Base-by-base conservation (phyloP, 2,329 filamentous ascomycete species). In the Myriosclerotinia curreyana region DNA sequence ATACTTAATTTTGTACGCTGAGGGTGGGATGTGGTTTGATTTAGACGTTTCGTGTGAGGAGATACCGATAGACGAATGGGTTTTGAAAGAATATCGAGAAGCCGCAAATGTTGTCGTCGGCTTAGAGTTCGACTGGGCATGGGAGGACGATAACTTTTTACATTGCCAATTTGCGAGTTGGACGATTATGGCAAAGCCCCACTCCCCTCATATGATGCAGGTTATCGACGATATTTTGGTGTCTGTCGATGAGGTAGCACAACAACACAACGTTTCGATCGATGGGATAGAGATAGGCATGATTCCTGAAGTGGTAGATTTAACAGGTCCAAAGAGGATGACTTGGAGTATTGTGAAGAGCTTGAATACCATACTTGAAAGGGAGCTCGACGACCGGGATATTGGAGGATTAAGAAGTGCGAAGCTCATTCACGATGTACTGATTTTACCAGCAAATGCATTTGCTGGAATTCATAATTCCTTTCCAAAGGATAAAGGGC, bases 1-100 rank as follows among this genome's bases (percentile, higher is more conserved):
- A 11, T 89, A 89, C 72, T 79, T 89, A 64, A 78, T 89, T 70
- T 86, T 89, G 82, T 88, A 87, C 71, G 82, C 84, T 2, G 72
- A 76, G 48, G 76, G 77, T 17, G 77, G 80, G 20, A 70, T 81
- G 7, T 87, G 85, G 72, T 78, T 82, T 31, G 84, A 86, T 68
- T 85, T 85, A 56, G 84, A 86, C 69, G 83, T 85, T 20, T 60
- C 56, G 1, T 60, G 56, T 20, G 79, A 84, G 69, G 28, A 31
- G 28, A 78, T 78, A 40, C 79, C 83, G 0, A 74, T 86, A 60
- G 75, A 81, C 38, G 75, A 79, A 59, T 88, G 86, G 73, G 83
- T 89, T n/a, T 86, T 86, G 0, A 82, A 86, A 54, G 80, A 84
- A 25, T 89, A 86, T 60, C 40, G 48, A 5, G 44, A 48, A 12